Evolutionary conservation across 495 filamentous ascomycete genomes (phyloP), one percentile per base, ranked within the genome.

Genomic region (Xylaria longipes): DNA sequence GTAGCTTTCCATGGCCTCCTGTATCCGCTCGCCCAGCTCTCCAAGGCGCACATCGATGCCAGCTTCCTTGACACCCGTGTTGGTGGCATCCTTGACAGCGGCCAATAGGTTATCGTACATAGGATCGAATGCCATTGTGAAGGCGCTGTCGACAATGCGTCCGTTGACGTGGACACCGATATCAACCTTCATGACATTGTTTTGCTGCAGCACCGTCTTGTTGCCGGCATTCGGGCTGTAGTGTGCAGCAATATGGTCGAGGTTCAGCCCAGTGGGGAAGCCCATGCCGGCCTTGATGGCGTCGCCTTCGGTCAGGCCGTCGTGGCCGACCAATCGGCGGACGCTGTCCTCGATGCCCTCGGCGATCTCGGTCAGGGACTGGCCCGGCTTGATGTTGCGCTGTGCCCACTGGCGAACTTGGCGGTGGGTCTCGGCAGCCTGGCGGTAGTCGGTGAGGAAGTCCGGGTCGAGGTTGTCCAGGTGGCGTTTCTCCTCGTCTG

Each of bases 121-220:
- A 0, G 90, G 92, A 77, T 97, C 91, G 74, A 94, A 96, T 22
- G 93, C 85, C 86, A 97, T 87, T 15, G 94, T 97, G 79, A 97
- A 97, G 6, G 94, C 94, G 80, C 92, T 94, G 82, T 97, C 94
- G 33, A 97, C 92, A 77, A 97, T 97, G 66, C 91, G 87, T 11
- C 94, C 94, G 77, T 94, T 96, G 75, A 97, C 88, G 73, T 97
- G 94, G 11, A 95, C 93, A 46, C 94, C 94, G 71, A 97, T 94
- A 79, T 97, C 94, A 54, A 97, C 92, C 79, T 94, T 97, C 91
- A 97, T 91, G 39, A 97, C 94, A 81, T 97, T 93, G 60, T 90
- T 89, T 65, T 96, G 82, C 76, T 93, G 86, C 69, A 97, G 82
- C 41, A 94, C 84, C 75, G 91, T 91, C 82, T 97, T 96, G 80